Evolutionary conservation across 2,329 filamentous ascomycete species (phyloP).

Genomic region (Aspergillus fructus): DNA sequence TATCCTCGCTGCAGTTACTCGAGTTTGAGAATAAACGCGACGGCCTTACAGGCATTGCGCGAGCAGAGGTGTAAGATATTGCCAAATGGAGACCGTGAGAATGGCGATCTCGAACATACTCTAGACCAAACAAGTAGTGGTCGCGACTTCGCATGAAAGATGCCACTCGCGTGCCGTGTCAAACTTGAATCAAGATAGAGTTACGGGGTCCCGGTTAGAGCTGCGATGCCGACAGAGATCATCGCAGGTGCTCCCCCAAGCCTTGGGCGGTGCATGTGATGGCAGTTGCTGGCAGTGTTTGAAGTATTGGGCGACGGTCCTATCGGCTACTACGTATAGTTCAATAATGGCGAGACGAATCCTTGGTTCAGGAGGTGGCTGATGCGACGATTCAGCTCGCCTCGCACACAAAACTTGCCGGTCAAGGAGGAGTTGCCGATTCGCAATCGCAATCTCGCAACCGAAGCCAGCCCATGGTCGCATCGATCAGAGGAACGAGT

Average conservation of each 20-base stretch:
- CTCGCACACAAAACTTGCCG: conserved; percentile 2
- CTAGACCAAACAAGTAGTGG: neutral
- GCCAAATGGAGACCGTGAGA: neutral
- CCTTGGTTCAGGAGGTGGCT: conserved; percentile 24
- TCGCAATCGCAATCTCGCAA: neutral
- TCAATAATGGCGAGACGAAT: neutral
- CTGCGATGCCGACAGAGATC: neutral
- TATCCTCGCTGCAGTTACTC: neutral
- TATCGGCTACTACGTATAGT: neutral
- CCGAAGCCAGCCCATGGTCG: neutral
- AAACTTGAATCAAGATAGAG: conserved; percentile 4
- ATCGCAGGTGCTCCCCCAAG: neutral
- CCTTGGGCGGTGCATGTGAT: conserved; percentile 1
- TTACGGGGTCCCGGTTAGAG: neutral
- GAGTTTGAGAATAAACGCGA: neutral
- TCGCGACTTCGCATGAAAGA: neutral
- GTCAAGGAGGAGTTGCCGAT: conserved; percentile 1
- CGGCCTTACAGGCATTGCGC: neutral
- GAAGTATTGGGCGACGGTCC: no score
- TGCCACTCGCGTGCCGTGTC: neutral
- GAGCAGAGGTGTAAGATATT: neutral
- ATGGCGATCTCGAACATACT: neutral
- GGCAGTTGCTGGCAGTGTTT: neutral
- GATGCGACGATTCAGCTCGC: conserved; percentile 11
- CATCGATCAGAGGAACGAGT: no score